A percentile compares a stretch with the other conserved stretches of the same genome.
These are phyloP conservation scores for Penicillium sp. DNA, from an alignment of 2,329 filamentous ascomycete species.

Conservation along the genomic window DNA sequence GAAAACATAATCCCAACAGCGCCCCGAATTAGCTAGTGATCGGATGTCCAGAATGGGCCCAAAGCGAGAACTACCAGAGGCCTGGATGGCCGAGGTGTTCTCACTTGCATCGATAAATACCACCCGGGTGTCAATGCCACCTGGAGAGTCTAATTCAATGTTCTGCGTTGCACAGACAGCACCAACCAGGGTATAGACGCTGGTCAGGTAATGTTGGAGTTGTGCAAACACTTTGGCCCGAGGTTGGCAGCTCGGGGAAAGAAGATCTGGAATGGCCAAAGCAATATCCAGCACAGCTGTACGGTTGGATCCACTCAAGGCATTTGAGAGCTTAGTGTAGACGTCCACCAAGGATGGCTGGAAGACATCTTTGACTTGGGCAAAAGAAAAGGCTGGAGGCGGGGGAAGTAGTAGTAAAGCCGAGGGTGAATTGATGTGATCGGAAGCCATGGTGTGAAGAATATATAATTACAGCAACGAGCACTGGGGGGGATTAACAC, in stretches of 20 bases:
- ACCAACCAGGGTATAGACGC: conserved; percentile 74
- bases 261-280: conserved; percentile 61
- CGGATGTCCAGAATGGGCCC: conserved; percentile 52
- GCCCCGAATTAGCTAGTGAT: conserved; percentile 43
- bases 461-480: background rate
- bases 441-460: conserved; percentile 22
- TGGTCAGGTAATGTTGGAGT: conserved; percentile 72
- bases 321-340: conserved; percentile 49
- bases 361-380: conserved; percentile 58
- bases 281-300: conserved; percentile 55
- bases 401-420: conserved; percentile 62
- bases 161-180: conserved; percentile 64
- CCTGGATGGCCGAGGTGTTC: conserved; percentile 21
- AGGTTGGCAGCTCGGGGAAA: conserved; percentile 48
- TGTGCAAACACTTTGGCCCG: conserved; percentile 61
- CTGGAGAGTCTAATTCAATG: conserved; percentile 62
- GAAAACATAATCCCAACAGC: conserved; percentile 32
- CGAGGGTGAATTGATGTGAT: conserved; percentile 21
- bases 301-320: conserved; percentile 28
- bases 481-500: background rate
- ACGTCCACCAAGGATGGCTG: conserved; percentile 55
- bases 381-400: conserved; percentile 53
- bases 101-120: conserved; percentile 61
- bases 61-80: conserved; percentile 20
- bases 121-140: conserved; percentile 72